Conservation (phyloP, 495 filamentous ascomycete genomes). For the Aspergillus affinis region DNA sequence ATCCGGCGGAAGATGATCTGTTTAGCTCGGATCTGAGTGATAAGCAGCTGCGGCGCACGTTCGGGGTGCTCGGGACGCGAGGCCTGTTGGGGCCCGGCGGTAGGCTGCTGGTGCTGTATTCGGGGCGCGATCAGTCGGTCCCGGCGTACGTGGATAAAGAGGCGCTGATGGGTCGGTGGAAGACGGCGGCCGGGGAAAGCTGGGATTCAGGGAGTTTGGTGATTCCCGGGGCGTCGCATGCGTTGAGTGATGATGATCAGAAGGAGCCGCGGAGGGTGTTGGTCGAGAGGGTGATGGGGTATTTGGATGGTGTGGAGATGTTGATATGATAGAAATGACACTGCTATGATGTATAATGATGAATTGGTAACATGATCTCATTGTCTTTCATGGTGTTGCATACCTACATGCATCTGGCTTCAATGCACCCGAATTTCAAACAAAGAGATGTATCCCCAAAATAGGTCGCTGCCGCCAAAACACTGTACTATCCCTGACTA, state of each 20-base stretch:
- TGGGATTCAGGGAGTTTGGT: slow-evolving; percentile 57
- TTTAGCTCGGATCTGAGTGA: slow-evolving; percentile 79
- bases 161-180: slow-evolving; percentile 64
- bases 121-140: slow-evolving; percentile 71
- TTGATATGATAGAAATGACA: too few relatives aligned
- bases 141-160: slow-evolving; percentile 62
- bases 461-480: too few relatives aligned
- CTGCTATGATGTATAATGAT: too few relatives aligned
- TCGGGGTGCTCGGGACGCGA: slow-evolving; percentile 58
- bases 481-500: too few relatives aligned
- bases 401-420: too few relatives aligned
- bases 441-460: too few relatives aligned
- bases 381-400: too few relatives aligned
- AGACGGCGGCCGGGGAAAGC: slow-evolving; percentile 53
- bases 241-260: slow-evolving; percentile 50
- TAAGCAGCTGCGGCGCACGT: slow-evolving; percentile 56
- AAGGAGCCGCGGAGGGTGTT: slow-evolving; percentile 36
- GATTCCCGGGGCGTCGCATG: slow-evolving; percentile 62
- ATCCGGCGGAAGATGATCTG: slow-evolving; percentile 76
- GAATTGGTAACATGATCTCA: too few relatives aligned
- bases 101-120: slow-evolving; percentile 55
- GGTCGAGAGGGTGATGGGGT: slow-evolving; percentile 53
- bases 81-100: slow-evolving; percentile 51
- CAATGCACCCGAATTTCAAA: too few relatives aligned
- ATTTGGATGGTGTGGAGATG: slow-evolving; percentile 46